These are phyloP conservation scores for Skeletonema grethae DNA, from an alignment of 108 stramenopile species.

Conservation along the genomic window DNA sequence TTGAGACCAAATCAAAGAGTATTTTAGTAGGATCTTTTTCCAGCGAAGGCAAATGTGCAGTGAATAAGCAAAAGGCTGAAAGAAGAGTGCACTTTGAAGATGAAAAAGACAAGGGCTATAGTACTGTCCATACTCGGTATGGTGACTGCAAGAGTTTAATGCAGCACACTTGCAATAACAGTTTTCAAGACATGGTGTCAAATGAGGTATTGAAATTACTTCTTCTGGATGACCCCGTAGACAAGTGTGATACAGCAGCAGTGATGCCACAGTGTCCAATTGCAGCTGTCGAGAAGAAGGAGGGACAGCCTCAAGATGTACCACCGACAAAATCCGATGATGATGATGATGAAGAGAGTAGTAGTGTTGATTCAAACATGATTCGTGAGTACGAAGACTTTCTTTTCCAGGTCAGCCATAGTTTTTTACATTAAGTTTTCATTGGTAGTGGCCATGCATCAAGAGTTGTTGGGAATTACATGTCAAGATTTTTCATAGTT, in stretches of 20 bases:
- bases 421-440: too few relatives aligned
- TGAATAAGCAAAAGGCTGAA: background rate
- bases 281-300: background rate
- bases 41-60: background rate
- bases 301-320: background rate
- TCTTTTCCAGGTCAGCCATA: too few relatives aligned
- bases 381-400: too few relatives aligned
- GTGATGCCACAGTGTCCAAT: background rate
- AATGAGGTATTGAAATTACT: background rate
- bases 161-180: background rate
- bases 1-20: background rate
- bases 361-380: background rate
- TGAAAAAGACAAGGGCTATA: background rate
- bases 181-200: background rate
- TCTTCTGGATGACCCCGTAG: background rate
- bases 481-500: too few relatives aligned
- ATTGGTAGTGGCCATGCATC: too few relatives aligned
- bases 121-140: background rate
- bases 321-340: background rate
- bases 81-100: background rate
- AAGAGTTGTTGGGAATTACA: too few relatives aligned
- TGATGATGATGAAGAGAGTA: background rate
- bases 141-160: background rate
- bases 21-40: too few relatives aligned
- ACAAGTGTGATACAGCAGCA: background rate